phyloP scores from a whole-genome alignment of 768 basidiomycete genomes.

The Phylloporus rhodoxanthus region DNA sequence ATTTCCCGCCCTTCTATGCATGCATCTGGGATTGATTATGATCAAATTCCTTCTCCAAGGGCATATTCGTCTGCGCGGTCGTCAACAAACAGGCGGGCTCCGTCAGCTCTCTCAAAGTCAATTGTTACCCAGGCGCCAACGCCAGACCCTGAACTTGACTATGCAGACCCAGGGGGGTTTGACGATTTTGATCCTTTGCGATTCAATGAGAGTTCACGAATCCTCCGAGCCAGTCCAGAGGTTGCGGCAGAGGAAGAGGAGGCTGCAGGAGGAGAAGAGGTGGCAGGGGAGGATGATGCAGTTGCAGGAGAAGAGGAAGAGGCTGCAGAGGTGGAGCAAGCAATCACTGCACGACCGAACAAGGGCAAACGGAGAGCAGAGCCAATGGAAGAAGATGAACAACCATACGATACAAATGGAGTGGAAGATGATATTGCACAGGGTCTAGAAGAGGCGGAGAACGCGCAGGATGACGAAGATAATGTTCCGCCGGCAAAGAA shows the following conservation, averaged over 20 bases:
- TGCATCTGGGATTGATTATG: conserved; percentile 53
- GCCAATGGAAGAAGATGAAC: conserved; percentile 11
- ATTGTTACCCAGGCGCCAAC: conserved; percentile 19
- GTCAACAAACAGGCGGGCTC: conserved; percentile 32
- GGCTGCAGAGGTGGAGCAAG: conserved; percentile 30
- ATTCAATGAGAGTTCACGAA: conserved; percentile 33
- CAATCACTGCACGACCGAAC: conserved; percentile 20
- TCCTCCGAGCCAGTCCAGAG: conserved; percentile 46
- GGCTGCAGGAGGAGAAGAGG: too few relatives aligned
- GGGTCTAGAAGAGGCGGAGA: conserved; percentile 42
- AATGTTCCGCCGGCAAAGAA: conserved; percentile 27
- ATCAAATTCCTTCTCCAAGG: conserved; percentile 57
- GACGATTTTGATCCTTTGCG: conserved; percentile 27
- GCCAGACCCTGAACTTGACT: conserved; percentile 22
- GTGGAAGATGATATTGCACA: conserved; percentile 41
- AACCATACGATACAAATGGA: conserved; percentile 19
- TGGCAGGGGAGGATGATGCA: neutral
- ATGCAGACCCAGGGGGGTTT: conserved; percentile 14
- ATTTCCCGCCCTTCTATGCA: conserved; percentile 46
- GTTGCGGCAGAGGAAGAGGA: conserved; percentile 39
- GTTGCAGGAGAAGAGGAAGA: conserved; percentile 18
- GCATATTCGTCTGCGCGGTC: conserved; percentile 28
- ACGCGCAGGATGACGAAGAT: conserved; percentile 47
- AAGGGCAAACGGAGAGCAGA: conserved; percentile 39
- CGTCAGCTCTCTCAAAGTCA: conserved; percentile 31